Conservation (phyloP, 129 eudicot genomes). For the Centaurea solstitialis region DNA sequence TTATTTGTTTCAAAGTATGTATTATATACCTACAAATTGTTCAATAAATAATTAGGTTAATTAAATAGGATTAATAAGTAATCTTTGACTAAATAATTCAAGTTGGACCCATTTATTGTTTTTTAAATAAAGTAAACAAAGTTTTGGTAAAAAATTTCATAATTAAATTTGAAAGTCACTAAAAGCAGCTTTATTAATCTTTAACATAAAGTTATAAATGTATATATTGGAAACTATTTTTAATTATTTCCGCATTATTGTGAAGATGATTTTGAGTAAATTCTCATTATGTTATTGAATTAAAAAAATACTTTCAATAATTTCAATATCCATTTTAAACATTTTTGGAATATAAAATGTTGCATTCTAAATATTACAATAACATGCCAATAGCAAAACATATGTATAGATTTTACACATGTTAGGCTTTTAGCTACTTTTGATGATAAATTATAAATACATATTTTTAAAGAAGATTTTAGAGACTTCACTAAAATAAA, state of each 20-base stretch:
- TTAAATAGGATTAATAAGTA: neutral
- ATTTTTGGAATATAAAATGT: neutral
- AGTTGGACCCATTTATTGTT: constrained; percentile 18
- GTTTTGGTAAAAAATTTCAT: neutral
- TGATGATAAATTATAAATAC: no score
- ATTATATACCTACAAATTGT: neutral
- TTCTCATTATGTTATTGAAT: constrained; percentile 7
- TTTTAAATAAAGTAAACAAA: neutral
- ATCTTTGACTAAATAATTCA: constrained; percentile 26
- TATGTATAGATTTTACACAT: no score
- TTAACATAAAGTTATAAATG: neutral
- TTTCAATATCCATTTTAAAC: neutral
- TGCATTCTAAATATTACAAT: no score
- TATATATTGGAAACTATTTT: neutral
- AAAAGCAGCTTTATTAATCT: neutral
- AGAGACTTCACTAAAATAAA: no score
- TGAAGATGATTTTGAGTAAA: neutral
- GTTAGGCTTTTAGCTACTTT: no score
- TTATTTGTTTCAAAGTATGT: neutral
- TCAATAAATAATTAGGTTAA: neutral
- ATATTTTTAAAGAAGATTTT: no score
- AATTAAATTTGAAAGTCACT: neutral
- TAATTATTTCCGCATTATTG: neutral
- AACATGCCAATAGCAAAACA: no score
- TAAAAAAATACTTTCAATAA: neutral